phyloP scores from a whole-genome alignment of 225 moss, liverwort and hornwort species.

The Physcomitrellopsis africana region DNA sequence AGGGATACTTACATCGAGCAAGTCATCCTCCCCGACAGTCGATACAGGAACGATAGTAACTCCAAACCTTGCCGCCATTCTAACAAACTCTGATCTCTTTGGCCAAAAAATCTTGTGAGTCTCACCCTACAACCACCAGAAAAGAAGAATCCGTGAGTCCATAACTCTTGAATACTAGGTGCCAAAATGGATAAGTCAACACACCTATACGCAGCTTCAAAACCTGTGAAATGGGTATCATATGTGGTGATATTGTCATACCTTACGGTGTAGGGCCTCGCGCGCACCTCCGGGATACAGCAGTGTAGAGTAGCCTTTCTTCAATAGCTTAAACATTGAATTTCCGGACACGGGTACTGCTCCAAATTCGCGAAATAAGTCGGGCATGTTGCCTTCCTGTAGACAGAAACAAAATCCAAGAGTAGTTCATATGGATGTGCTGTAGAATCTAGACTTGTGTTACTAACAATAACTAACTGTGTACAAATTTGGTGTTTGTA shows the following conservation, averaged over 20 bases:
- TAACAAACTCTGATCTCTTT: constrained; percentile 72
- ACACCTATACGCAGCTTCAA: not conserved
- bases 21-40: constrained; percentile 81
- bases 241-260: constrained; percentile 18
- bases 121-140: constrained; percentile 62
- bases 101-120: constrained; percentile 82
- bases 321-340: constrained; percentile 65
- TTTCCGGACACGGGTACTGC: constrained; percentile 66
- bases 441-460: not conserved
- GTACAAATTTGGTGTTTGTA: not conserved
- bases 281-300: constrained; percentile 94
- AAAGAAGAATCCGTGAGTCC: not conserved
- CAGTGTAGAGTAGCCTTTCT: constrained; percentile 71
- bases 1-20: constrained; percentile 51
- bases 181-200: not conserved
- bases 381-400: constrained; percentile 48
- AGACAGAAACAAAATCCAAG: not conserved
- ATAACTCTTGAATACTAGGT: not conserved
- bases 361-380: constrained; percentile 68
- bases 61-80: constrained; percentile 86
- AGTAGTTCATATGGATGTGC: not conserved
- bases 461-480: not conserved
- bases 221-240: not conserved
- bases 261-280: constrained; percentile 94
- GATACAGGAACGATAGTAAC: constrained; percentile 79